Percentiles rank a stretch among this genome's conserved stretches.
phyloP scores from a whole-genome alignment of 805 yeast species.

The Kluyveromyces aestuarii region DNA sequence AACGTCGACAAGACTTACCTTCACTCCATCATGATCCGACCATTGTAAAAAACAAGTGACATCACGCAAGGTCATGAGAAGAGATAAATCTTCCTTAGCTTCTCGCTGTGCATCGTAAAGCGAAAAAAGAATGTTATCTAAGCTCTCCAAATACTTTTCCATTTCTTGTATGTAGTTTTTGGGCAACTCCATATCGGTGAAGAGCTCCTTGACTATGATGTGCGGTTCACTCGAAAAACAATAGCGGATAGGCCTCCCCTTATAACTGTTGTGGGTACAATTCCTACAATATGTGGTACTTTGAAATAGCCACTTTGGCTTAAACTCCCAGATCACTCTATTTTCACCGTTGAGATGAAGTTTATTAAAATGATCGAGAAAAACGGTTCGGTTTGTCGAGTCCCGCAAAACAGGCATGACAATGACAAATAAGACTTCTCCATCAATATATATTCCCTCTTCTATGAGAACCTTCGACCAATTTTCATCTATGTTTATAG shows the following conservation, averaged over 20 bases:
- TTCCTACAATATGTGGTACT: conserved; percentile 19
- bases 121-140: conserved; percentile 15
- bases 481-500: conserved; percentile 1
- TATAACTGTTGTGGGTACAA: conserved; percentile 20
- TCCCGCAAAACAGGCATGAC: conserved; percentile 15
- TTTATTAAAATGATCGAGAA: conserved; percentile 20
- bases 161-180: conserved; percentile 9
- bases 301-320: conserved; percentile 26
- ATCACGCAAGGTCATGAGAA: conserved; percentile 33
- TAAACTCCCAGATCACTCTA: conserved; percentile 18
- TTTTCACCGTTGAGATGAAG: conserved; percentile 6
- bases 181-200: conserved; percentile 6
- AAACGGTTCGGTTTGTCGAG: not conserved
- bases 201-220: conserved; percentile 8
- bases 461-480: not conserved
- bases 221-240: conserved; percentile 14
- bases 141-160: conserved; percentile 12
- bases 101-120: conserved; percentile 18
- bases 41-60: conserved; percentile 29
- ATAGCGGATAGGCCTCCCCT: conserved; percentile 14
- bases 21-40: conserved; percentile 2
- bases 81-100: conserved; percentile 11
- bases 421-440: conserved; percentile 8
- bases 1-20: conserved; percentile 36
- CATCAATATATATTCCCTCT: conserved; percentile 6